A percentile compares a stretch with the other conserved stretches of the same genome.
phyloP scores from a whole-genome alignment of 352 stramenopile species.

The Globisporangium acanthophoron region DNA sequence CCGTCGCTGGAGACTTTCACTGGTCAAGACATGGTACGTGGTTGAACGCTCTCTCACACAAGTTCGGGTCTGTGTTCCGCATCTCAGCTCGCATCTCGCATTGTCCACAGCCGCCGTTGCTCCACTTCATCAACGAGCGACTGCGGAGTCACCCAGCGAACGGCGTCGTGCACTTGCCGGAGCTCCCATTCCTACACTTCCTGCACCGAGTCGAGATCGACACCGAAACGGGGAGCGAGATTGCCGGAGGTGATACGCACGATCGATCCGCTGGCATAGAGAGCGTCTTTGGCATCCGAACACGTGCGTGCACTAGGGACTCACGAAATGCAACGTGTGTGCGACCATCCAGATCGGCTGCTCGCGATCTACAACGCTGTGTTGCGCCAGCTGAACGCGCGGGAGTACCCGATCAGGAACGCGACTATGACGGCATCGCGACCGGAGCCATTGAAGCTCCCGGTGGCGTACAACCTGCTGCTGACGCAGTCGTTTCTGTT shows the following conservation, averaged over 20 bases:
- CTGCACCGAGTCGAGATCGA: slow-evolving; percentile 51
- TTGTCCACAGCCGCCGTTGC: slow-evolving; percentile 49
- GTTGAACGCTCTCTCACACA: too few species aligned
- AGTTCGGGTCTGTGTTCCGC: too few species aligned
- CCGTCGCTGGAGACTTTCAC: slow-evolving; percentile 62
- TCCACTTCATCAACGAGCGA: slow-evolving; percentile 65
- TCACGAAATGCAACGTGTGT: too few species aligned
- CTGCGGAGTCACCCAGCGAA: slow-evolving; percentile 25
- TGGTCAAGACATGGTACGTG: slow-evolving; percentile 36
- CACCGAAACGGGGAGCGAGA: slow-evolving; percentile 27
- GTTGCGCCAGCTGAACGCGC: slow-evolving; percentile 35
- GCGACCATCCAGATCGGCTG: slow-evolving; percentile 20
- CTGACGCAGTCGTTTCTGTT: slow-evolving; percentile 69
- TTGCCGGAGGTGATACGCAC: slow-evolving; percentile 23
- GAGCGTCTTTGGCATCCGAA: too few species aligned
- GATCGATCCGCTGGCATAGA: too few species aligned
- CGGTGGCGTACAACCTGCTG: slow-evolving; percentile 70
- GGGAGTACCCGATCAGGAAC: slow-evolving; percentile 17
- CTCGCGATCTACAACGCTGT: slow-evolving; percentile 44
- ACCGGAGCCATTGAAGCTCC: slow-evolving; percentile 9
- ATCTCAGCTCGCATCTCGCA: neutral
- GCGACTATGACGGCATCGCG: too few species aligned
- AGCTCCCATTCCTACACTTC: slow-evolving; percentile 73
- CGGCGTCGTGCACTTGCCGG: slow-evolving; percentile 43
- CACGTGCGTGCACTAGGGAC: too few species aligned